Conservation (phyloP, 1,284 basidiomycete genomes). For the Ceratorhiza oryzae-sativae region DNA sequence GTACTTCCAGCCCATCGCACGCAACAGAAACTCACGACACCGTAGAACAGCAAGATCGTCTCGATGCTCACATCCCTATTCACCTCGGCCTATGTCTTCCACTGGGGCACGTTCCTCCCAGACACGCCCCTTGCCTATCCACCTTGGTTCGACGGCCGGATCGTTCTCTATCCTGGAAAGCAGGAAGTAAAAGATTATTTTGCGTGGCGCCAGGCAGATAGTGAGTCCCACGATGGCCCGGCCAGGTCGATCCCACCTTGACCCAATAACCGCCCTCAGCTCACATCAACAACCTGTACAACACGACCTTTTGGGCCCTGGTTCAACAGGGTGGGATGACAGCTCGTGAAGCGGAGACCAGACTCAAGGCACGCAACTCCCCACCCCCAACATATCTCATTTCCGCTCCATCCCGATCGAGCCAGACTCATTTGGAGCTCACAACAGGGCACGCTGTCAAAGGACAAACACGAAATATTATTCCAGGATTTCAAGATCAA, state of each 20-base stretch:
- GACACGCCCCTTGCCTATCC: constrained; percentile 74
- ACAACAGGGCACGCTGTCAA: constrained; percentile 81
- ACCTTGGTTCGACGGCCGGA: constrained; percentile 91
- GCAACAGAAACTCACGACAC: not conserved
- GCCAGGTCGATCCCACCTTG: not conserved
- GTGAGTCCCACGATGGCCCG: constrained; percentile 58
- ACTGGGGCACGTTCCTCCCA: constrained; percentile 85
- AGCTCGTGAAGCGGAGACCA: constrained; percentile 82
- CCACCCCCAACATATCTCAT: constrained; percentile 21
- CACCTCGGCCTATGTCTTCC: constrained; percentile 89
- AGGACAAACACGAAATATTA: constrained; percentile 91
- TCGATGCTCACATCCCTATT: constrained; percentile 90
- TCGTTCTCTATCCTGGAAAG: constrained; percentile 82
- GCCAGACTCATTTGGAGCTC: not conserved
- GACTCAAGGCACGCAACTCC: constrained; percentile 62
- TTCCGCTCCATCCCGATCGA: too few species aligned
- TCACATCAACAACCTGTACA: constrained; percentile 98
- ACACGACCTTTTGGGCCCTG: constrained; percentile 95
- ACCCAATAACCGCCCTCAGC: constrained; percentile 59
- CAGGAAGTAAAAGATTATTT: constrained; percentile 90
- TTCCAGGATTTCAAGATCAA: constrained; percentile 85
- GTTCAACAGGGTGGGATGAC: constrained; percentile 80
- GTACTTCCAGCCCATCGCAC: not conserved
- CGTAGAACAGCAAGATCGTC: constrained; percentile 74
- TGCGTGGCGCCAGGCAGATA: constrained; percentile 94